Base-by-base conservation (phyloP, 768 basidiomycete species). In the Rhodotorula babjevae region DNA sequence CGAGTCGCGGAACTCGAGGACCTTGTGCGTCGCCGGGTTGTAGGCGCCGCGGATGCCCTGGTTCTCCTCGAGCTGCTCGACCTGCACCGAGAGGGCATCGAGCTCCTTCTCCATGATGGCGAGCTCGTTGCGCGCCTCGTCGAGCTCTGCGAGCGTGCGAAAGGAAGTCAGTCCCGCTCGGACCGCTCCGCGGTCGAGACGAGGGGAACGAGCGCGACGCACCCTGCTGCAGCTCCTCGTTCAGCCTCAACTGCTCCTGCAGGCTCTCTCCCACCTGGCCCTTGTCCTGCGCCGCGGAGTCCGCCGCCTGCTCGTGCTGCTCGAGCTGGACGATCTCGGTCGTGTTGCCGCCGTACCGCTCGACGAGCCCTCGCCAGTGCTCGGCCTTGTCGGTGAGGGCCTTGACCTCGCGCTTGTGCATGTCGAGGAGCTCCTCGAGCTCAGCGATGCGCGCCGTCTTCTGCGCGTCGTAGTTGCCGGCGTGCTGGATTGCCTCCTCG, bases 1-100 rank as follows among this genome's bases (percentile, higher is more conserved):
- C 76, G 93, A 94, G 58, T 89, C 87, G 55, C 62, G 59, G 42
- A 79, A 65, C 56, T 76, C 72, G 61, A 79, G 69, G 15, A 78
- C 76, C 59, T 73, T 76, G 61, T 69, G 72, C 50, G 78, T 77
- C 21, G 52, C 65, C 15, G 72, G 63, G 63, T 79, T 73, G 76
- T 72, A 79, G 25, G 69, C 69, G 47, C 78, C 78, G 19, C 71
- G 71, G 42, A 68, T 74, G 52, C 77, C 78, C 49, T 77, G 74
- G 49, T 75, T 71, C 53, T 72, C 69, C 25, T 74, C 67, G 49
- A 79, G 76, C 15, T 64, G 58, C 64, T 75, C 76, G 63, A 77
- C 61, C 53, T 79, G 78, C 2, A 36, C 53, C 19, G 71, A 71
- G 50, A 77, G 75, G 9, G 76, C 61, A 18, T 77, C 76, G 33